Evolutionary conservation across 805 yeast species (phyloP).

Genomic region (Danielozyma ontarioensis): DNA sequence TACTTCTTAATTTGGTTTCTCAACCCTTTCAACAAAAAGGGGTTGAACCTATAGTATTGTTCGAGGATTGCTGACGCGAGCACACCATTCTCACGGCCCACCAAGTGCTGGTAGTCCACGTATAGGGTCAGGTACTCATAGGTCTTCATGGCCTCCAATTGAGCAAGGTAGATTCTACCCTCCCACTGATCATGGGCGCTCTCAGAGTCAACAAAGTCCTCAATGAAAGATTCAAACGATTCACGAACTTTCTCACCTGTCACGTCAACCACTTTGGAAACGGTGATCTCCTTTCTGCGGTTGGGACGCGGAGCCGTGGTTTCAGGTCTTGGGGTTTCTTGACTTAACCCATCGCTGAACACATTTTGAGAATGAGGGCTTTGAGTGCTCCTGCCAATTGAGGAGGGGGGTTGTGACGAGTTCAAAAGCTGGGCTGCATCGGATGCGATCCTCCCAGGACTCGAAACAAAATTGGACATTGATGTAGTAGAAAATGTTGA

Average conservation of each 20-base stretch:
- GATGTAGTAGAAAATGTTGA: background rate
- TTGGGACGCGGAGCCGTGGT: conserved; percentile 4
- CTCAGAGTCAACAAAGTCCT: conserved; percentile 48
- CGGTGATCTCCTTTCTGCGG: conserved; percentile 56
- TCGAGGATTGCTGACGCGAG: conserved; percentile 85
- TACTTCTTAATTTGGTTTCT: conserved; percentile 64
- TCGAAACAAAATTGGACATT: conserved; percentile 41
- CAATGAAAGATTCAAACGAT: conserved; percentile 80
- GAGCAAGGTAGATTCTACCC: conserved; percentile 68
- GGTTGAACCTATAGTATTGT: conserved; percentile 89
- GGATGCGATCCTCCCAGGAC: conserved; percentile 40
- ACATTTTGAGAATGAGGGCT: conserved; percentile 22
- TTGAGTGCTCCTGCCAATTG: conserved; percentile 32
- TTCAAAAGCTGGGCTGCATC: conserved; percentile 38
- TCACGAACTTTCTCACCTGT: conserved; percentile 94
- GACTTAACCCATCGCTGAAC: conserved; percentile 13
- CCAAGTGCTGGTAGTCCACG: conserved; percentile 77
- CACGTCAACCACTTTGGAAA: conserved; percentile 82
- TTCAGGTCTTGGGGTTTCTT: conserved; percentile 10
- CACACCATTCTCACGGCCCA: conserved; percentile 75
- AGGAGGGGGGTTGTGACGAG: conserved; percentile 40
- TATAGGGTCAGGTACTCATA: conserved; percentile 75
- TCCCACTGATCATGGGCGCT: conserved; percentile 37
- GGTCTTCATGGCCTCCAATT: conserved; percentile 72
- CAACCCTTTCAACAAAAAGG: conserved; percentile 74